Evolutionary conservation across 345 rosid species (phyloP), one percentile per base, ranked within the genome.

Genomic region (Salix suchowensis): DNA sequence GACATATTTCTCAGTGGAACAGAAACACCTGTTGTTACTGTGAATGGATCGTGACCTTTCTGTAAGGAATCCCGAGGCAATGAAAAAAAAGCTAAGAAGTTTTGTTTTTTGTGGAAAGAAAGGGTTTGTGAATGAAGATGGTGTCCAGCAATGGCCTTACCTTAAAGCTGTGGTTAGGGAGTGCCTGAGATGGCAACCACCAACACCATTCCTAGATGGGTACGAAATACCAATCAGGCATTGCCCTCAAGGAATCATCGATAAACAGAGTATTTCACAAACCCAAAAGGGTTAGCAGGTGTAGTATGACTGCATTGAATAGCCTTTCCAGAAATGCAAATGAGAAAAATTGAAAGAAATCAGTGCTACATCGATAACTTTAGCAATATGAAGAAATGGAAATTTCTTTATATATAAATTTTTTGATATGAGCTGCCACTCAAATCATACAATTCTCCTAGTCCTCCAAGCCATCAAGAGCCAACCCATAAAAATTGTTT

Each of bases 71-170:
- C 70, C 70, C 3, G 1, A 21, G 39, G n/a, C 48, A 37, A 67
- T 67, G 70, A 12, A 24, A n/a, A 37, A 39, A 18, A 68, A n/a
- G 52, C 32, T 30, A 68, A 68, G 26, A 39, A 39, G 40, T 52
- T 64, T 23, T 0, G 1, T 9, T 4, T 55, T 14, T 10, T 21
- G n/a, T 2, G 66, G 75, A 36, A 30, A 74, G 1, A 64, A 46
- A 30, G 70, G 70, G 14, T 74, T 74, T 26, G 62, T 65, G n/a
- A 14, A 64, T 46, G 77, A 74, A 65, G 77, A 65, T 23, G 70
- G 65, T 26, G n/a, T 65, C 16, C 66, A 74, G 4, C 69, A 64
- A 18, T 30, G 65, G 8, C 6, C 44, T 16, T 46, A 65, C 7
- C 77, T 65, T 0, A 52, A 54, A 19, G 74, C 48, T 9, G 74